Evolutionary conservation across 768 basidiomycete species (phyloP).

Genomic region (Psilocybe cubensis): DNA sequence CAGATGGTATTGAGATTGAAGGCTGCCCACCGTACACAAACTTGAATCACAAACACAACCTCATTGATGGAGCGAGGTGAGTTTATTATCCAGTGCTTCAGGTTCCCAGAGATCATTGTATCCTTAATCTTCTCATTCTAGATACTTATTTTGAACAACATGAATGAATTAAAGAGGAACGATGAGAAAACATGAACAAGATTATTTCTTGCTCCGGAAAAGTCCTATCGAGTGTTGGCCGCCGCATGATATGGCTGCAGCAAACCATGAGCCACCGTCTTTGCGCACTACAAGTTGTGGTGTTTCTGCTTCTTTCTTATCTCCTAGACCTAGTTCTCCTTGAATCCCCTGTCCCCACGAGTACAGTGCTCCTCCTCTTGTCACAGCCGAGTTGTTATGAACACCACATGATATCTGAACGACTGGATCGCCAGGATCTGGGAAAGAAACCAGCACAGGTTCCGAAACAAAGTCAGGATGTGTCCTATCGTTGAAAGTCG

Average conservation of each 20-base stretch:
- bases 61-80: too few species aligned
- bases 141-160: too few species aligned
- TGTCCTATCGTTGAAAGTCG: slow-evolving; percentile 57
- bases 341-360: slow-evolving; percentile 82
- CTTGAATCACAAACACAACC: too few species aligned
- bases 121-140: too few species aligned
- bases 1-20: too few species aligned
- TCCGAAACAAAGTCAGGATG: slow-evolving; percentile 63
- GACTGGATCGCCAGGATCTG: slow-evolving; percentile 65
- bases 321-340: slow-evolving; percentile 72
- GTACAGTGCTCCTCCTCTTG: slow-evolving; percentile 67
- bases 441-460: slow-evolving; percentile 70
- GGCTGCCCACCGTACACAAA: too few species aligned
- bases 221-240: slow-evolving; percentile 80
- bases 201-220: slow-evolving; percentile 64
- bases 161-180: background rate
- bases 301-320: slow-evolving; percentile 61
- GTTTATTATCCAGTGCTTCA: too few species aligned
- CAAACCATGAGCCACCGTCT: slow-evolving; percentile 73
- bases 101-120: too few species aligned
- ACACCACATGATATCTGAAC: slow-evolving; percentile 67
- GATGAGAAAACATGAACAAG: background rate
- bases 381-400: slow-evolving; percentile 76
- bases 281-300: slow-evolving; percentile 72
- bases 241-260: slow-evolving; percentile 69